Percentiles rank a stretch among this genome's conserved stretches.
Conservation (phyloP, 805 yeast genomes). For the Candida takata region DNA sequence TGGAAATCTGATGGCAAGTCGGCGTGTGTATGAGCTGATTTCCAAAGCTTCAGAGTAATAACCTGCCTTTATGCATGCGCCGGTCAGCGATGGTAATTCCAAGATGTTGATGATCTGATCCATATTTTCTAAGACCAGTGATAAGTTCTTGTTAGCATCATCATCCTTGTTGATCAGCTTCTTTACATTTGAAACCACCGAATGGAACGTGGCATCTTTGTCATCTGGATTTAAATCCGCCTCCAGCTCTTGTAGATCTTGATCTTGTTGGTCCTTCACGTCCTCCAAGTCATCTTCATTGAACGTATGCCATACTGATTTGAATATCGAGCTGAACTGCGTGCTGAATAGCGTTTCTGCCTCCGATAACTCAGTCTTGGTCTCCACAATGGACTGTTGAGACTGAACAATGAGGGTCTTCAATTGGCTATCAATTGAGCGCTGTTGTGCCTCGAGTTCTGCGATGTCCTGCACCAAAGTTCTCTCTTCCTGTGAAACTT, state of each 20-base stretch:
- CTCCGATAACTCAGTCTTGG: slow-evolving; percentile 32
- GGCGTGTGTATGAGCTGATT: slow-evolving; percentile 63
- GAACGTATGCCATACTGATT: slow-evolving; percentile 25
- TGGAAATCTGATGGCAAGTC: slow-evolving; percentile 66
- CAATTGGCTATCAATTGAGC: slow-evolving; percentile 40
- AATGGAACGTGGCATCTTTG: slow-evolving; percentile 26
- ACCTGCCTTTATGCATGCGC: slow-evolving; percentile 79
- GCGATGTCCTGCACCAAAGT: slow-evolving; percentile 66
- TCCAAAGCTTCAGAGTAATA: slow-evolving; percentile 88
- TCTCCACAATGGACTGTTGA: slow-evolving; percentile 34
- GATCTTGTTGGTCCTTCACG: slow-evolving; percentile 22
- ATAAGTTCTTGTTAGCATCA: slow-evolving; percentile 20
- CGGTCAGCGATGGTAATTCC: slow-evolving; percentile 76
- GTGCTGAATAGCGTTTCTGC: slow-evolving; percentile 26
- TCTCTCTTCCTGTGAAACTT: slow-evolving; percentile 14
- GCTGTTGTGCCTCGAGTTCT: slow-evolving; percentile 54
- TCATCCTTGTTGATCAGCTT: slow-evolving; percentile 11
- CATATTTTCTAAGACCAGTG: slow-evolving; percentile 48
- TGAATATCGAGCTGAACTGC: slow-evolving; percentile 26
- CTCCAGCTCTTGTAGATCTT: slow-evolving; percentile 19
- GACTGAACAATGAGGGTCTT: slow-evolving; percentile 30
- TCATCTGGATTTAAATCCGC: slow-evolving; percentile 17
- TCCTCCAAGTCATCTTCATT: slow-evolving; percentile 26
- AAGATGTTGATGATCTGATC: slow-evolving; percentile 70
- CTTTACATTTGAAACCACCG: slow-evolving; percentile 18